Conservation (phyloP, 257 asterid species). For the Gynochthodes officinalis region DNA sequence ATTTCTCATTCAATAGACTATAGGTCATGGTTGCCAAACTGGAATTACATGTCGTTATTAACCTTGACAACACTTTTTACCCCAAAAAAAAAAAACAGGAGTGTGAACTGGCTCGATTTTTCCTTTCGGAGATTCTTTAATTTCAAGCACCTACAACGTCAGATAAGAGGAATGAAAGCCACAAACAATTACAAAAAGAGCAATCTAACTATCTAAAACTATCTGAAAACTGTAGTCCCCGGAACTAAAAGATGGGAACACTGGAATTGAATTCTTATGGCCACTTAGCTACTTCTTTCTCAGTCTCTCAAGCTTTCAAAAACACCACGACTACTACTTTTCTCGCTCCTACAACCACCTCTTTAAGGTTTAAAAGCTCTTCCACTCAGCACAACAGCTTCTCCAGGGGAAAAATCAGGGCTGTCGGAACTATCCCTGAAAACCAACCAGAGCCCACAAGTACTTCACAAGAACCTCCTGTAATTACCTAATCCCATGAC, state of each 20-base stretch:
- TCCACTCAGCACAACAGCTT: conserved; percentile 19
- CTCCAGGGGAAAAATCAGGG: conserved; percentile 33
- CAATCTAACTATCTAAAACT: background rate
- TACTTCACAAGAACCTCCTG: conserved; percentile 33
- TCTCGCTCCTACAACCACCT: background rate
- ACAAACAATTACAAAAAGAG: background rate
- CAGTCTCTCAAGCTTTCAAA: conserved; percentile 31
- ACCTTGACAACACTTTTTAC: too few relatives aligned
- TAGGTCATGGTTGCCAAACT: too few relatives aligned
- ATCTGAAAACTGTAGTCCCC: background rate
- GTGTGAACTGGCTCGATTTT: too few relatives aligned
- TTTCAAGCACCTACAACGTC: background rate
- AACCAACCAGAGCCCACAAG: conserved; percentile 22
- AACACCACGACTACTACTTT: background rate
- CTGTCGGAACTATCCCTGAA: conserved; percentile 32
- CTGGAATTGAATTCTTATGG: conserved; percentile 16
- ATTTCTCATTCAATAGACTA: too few relatives aligned
- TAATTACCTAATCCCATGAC: too few relatives aligned
- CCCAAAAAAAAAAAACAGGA: too few relatives aligned
- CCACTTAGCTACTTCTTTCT: conserved; percentile 30
- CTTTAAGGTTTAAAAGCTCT: conserved; percentile 9
- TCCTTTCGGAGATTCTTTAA: background rate
- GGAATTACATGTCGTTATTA: too few relatives aligned
- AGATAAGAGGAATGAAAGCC: conserved; percentile 23
- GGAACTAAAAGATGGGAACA: conserved; percentile 8